Percentiles rank a stretch among this genome's conserved stretches.
phyloP scores from a whole-genome alignment of 768 basidiomycete genomes.

The Psilocybe subaeruginosa region DNA sequence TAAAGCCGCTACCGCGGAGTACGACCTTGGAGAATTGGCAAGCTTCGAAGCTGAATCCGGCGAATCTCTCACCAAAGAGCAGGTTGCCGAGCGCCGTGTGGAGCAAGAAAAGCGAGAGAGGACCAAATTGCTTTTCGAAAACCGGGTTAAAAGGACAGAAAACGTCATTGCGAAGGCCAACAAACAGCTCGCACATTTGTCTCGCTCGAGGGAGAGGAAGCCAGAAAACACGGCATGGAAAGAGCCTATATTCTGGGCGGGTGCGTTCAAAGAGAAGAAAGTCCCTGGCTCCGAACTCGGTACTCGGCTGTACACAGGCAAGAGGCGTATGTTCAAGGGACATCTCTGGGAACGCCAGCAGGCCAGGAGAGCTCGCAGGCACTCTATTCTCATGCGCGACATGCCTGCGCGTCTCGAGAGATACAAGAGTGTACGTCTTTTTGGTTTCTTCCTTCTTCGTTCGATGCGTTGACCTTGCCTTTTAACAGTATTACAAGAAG shows the following conservation, averaged over 20 bases:
- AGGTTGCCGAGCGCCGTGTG: not conserved
- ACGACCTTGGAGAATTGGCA: not conserved
- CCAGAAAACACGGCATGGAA: slow-evolving; percentile 27
- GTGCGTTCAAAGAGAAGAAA: slow-evolving; percentile 44
- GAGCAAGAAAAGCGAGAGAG: not conserved
- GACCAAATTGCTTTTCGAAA: not conserved
- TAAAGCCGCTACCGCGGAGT: not conserved
- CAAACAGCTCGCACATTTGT: not conserved
- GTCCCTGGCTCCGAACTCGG: slow-evolving; percentile 57
- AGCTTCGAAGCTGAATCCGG: not conserved
- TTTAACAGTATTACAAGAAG: slow-evolving; percentile 47
- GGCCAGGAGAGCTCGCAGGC: slow-evolving; percentile 48
- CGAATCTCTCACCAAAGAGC: not conserved
- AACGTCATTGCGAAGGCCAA: not conserved
- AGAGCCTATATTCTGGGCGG: slow-evolving; percentile 43
- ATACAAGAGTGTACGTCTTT: slow-evolving; percentile 62
- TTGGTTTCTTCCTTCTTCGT: not conserved
- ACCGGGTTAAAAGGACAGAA: not conserved
- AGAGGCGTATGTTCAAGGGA: slow-evolving; percentile 92
- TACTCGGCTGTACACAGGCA: slow-evolving; percentile 70
- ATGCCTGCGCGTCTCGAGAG: slow-evolving; percentile 68
- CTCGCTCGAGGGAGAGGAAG: not conserved
- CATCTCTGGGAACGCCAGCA: slow-evolving; percentile 79
- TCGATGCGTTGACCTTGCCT: slow-evolving; percentile 8
- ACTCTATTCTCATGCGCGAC: slow-evolving; percentile 61